Conservation (phyloP, 75 land plant genomes). For the Picea glauca region DNA sequence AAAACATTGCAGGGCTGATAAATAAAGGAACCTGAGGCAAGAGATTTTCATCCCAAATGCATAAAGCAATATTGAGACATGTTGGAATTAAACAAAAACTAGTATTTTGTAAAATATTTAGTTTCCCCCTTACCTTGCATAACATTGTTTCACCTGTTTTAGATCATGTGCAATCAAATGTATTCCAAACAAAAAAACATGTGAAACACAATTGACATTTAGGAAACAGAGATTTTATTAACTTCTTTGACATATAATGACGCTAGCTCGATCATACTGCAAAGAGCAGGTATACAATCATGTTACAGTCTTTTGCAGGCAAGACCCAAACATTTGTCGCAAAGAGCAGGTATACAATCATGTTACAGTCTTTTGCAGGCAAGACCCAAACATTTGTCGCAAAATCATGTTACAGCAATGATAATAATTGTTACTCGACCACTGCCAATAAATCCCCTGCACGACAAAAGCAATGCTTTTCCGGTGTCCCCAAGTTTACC, state of each 20-base stretch:
- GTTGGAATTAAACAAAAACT: not conserved
- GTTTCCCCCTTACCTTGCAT: not conserved
- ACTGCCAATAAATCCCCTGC: slow-evolving; percentile 68
- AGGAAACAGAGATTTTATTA: not conserved
- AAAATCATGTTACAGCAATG: not conserved
- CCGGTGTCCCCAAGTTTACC: slow-evolving; percentile 76
- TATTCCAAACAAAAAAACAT: not conserved
- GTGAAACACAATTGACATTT: not conserved
- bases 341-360: not conserved
- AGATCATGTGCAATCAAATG: not conserved
- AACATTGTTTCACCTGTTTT: not conserved
- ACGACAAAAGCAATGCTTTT: slow-evolving; percentile 59
- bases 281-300: not conserved
- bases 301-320: not conserved
- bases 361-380: not conserved
- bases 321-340: not conserved
- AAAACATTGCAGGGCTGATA: too few species aligned
- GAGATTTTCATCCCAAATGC: not conserved
- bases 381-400: not conserved
- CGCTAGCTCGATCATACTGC: not conserved
- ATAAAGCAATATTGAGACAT: not conserved
- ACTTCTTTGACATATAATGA: not conserved
- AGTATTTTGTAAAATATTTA: not conserved
- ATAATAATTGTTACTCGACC: slow-evolving; percentile 41
- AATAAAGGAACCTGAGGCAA: not conserved